A percentile compares a stretch with the other conserved stretches of the same genome.
Conservation (phyloP, 2,329 filamentous ascomycete genomes). For the Aspergillus fischeri region DNA sequence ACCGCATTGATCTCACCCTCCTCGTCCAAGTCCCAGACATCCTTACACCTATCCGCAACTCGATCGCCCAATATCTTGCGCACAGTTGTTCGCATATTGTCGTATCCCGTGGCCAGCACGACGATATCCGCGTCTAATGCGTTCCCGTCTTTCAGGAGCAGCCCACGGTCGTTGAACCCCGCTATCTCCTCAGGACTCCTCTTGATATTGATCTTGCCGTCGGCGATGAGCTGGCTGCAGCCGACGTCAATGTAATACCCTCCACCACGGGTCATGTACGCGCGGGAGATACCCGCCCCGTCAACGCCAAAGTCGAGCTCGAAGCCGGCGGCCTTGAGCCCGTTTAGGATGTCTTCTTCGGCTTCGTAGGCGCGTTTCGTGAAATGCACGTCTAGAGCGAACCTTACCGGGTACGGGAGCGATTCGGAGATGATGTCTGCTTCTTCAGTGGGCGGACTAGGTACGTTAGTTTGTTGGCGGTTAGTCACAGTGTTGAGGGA, state of each 20-base stretch:
- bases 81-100: constrained; percentile 64
- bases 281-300: constrained; percentile 39
- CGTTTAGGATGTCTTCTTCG: constrained; percentile 44
- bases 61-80: constrained; percentile 59
- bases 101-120: constrained; percentile 61
- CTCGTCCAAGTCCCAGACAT: constrained; percentile 59
- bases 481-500: neutral
- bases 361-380: constrained; percentile 40
- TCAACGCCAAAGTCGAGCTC: constrained; percentile 38
- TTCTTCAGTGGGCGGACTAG: constrained; percentile 47
- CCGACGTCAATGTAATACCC: constrained; percentile 60
- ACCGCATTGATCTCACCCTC: constrained; percentile 52
- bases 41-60: constrained; percentile 54
- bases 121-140: constrained; percentile 60
- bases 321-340: constrained; percentile 47
- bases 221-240: constrained; percentile 50
- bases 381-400: constrained; percentile 42
- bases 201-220: constrained; percentile 59
- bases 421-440: constrained; percentile 47
- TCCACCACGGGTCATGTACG: constrained; percentile 48
- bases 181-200: constrained; percentile 52
- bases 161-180: constrained; percentile 45
- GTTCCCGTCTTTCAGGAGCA: constrained; percentile 52
- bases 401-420: constrained; percentile 46
- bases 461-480: neutral